Conservation (phyloP, 2,329 filamentous ascomycete species). For the Eutypa lata region DNA sequence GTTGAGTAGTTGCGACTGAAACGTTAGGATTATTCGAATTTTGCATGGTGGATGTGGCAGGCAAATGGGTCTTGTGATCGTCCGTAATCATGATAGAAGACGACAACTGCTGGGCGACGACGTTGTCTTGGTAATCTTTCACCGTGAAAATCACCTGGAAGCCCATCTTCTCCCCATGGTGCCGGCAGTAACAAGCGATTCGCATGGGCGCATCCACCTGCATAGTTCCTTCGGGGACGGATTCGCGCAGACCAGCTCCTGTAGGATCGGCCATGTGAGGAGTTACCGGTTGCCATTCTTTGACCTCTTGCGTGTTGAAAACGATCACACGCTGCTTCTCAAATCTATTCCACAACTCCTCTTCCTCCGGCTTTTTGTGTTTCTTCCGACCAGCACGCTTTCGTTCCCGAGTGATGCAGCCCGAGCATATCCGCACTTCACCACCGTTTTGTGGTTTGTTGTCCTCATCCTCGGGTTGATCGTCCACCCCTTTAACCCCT, state of each 20-base stretch:
- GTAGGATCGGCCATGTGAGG: conserved; percentile 47
- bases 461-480: conserved; percentile 58
- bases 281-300: conserved; percentile 71
- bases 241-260: conserved; percentile 39
- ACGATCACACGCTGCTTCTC: conserved; percentile 81
- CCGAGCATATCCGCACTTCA: conserved; percentile 86
- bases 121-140: conserved; percentile 72
- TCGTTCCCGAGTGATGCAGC: conserved; percentile 88
- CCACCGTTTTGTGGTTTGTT: conserved; percentile 80
- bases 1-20: conserved; percentile 10
- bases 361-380: conserved; percentile 87
- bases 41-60: conserved; percentile 32
- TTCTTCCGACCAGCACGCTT: conserved; percentile 93
- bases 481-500: conserved; percentile 22
- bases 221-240: conserved; percentile 60
- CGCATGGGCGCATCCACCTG: conserved; percentile 88
- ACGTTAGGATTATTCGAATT: conserved; percentile 17
- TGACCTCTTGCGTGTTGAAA: conserved; percentile 85
- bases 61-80: conserved; percentile 83
- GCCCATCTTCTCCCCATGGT: conserved; percentile 89
- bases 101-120: conserved; percentile 82
- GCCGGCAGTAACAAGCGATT: conserved; percentile 94
- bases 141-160: conserved; percentile 94
- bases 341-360: conserved; percentile 79
- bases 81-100: conserved; percentile 95